These are phyloP conservation scores for Ceratocystis alfenasii DNA, from an alignment of 2,329 filamentous ascomycete species.

Conservation along the genomic window DNA sequence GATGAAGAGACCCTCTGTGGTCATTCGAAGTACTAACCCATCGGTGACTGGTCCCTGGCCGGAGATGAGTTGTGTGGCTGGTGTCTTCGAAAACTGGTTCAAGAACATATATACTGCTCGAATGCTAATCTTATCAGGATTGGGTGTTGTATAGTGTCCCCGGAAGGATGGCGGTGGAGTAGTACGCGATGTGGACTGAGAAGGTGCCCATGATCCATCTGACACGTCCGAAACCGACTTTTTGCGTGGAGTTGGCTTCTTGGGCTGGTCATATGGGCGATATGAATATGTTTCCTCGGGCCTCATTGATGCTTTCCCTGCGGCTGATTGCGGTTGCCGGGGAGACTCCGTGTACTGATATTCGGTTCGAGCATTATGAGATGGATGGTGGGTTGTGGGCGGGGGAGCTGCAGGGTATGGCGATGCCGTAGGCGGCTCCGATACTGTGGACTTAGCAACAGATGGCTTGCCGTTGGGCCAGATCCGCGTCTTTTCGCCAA, in stretches of 20 bases:
- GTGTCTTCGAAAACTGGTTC: constrained; percentile 77
- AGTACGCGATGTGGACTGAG: constrained; percentile 70
- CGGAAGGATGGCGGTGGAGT: constrained; percentile 70
- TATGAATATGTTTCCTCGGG: constrained; percentile 57
- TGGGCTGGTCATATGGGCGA: constrained; percentile 63
- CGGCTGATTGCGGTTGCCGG: constrained; percentile 29
- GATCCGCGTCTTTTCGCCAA: constrained; percentile 57
- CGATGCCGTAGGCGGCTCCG: constrained; percentile 24
- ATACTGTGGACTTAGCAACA: constrained; percentile 24
- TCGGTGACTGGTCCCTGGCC: constrained; percentile 80
- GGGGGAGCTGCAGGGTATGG: constrained; percentile 16
- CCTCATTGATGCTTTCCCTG: constrained; percentile 41
- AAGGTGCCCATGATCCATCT: constrained; percentile 76
- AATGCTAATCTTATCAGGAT: constrained; percentile 93
- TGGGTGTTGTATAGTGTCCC: constrained; percentile 70
- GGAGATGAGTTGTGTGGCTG: constrained; percentile 77
- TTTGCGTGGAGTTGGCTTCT: constrained; percentile 44
- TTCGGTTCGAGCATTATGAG: constrained; percentile 23
- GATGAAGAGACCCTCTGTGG: constrained; percentile 89
- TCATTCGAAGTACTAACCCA: constrained; percentile 81
- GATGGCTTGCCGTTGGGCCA: constrained; percentile 52
- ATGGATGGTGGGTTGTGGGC: constrained; percentile 27
- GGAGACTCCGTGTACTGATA: constrained; percentile 25
- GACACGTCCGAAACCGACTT: constrained; percentile 59
- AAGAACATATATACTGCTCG: constrained; percentile 87